Percentiles rank a stretch among this genome's conserved stretches.
phyloP scores from a whole-genome alignment of 768 basidiomycete species.

The Trametes cingulata region DNA sequence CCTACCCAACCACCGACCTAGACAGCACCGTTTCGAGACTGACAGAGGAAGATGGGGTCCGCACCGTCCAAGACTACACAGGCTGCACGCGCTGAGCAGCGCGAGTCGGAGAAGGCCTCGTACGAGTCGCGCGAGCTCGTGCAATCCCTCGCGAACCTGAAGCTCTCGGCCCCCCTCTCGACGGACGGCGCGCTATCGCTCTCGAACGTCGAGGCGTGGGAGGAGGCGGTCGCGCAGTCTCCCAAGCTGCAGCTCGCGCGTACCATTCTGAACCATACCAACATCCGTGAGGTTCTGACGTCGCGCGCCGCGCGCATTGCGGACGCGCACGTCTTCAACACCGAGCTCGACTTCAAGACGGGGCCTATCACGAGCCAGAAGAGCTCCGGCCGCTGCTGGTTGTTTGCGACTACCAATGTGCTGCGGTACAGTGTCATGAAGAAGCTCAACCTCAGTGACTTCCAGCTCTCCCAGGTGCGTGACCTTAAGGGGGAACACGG shows the following conservation, averaged over 20 bases:
- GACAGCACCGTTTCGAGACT: no score
- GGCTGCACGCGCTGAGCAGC: conserved; percentile 20
- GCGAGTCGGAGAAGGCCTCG: conserved; percentile 20
- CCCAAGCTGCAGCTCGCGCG: conserved; percentile 74
- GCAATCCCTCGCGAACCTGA: conserved; percentile 14
- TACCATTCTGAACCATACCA: conserved; percentile 68
- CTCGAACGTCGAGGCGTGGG: conserved; percentile 67
- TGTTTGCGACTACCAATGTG: conserved; percentile 90
- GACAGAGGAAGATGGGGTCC: conserved; percentile 36
- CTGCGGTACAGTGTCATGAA: conserved; percentile 84
- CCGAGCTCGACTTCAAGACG: conserved; percentile 76
- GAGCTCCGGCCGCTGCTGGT: conserved; percentile 90
- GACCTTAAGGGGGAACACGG: neutral
- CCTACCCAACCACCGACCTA: no score
- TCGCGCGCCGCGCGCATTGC: conserved; percentile 61
- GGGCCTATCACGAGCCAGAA: conserved; percentile 86
- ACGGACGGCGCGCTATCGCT: conserved; percentile 61
- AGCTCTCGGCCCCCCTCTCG: conserved; percentile 42
- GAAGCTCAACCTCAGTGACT: conserved; percentile 81
- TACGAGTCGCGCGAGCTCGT: conserved; percentile 18
- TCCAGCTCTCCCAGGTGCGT: conserved; percentile 84
- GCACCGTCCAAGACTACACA: conserved; percentile 34
- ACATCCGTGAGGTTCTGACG: conserved; percentile 63
- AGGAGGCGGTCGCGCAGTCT: conserved; percentile 50
- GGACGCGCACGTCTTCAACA: conserved; percentile 82